phyloP scores from a whole-genome alignment of 1,139 yeast species.

The Geotrichum candidum region DNA sequence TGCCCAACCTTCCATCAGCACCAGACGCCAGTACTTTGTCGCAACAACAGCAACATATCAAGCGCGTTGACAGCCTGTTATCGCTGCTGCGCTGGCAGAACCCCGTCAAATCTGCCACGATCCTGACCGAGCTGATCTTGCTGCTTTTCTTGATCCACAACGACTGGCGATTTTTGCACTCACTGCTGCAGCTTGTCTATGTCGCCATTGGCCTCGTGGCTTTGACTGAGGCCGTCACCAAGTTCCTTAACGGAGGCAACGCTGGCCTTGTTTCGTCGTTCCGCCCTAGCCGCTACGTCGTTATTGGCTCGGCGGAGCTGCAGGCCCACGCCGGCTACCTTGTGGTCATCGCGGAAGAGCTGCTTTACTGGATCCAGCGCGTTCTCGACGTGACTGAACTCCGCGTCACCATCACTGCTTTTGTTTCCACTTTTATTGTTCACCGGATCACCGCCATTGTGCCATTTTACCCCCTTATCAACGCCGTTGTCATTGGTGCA shows the following conservation, averaged over 20 bases:
- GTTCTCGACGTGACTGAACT: slow-evolving; percentile 6
- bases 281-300: neutral
- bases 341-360: slow-evolving; percentile 4
- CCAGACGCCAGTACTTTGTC: neutral
- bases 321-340: slow-evolving; percentile 5
- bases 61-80: slow-evolving; percentile 4
- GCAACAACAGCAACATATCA: slow-evolving; percentile 3
- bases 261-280: slow-evolving; percentile 7
- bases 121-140: neutral
- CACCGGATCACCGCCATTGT: slow-evolving; percentile 1
- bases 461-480: neutral
- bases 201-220: slow-evolving; percentile 1
- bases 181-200: slow-evolving; percentile 1
- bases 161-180: slow-evolving; percentile 1
- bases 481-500: neutral
- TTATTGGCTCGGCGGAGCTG: slow-evolving; percentile 1
- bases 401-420: neutral
- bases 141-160: slow-evolving; percentile 1
- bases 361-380: slow-evolving; percentile 7
- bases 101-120: slow-evolving; percentile 6
- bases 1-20: neutral
- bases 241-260: slow-evolving; percentile 6
- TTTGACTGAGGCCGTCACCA: slow-evolving; percentile 7
- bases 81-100: slow-evolving; percentile 4
- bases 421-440: neutral